Evolutionary conservation across 345 rosid species (phyloP), one percentile per base, ranked within the genome.

Genomic region (Dipteronia sinensis): DNA sequence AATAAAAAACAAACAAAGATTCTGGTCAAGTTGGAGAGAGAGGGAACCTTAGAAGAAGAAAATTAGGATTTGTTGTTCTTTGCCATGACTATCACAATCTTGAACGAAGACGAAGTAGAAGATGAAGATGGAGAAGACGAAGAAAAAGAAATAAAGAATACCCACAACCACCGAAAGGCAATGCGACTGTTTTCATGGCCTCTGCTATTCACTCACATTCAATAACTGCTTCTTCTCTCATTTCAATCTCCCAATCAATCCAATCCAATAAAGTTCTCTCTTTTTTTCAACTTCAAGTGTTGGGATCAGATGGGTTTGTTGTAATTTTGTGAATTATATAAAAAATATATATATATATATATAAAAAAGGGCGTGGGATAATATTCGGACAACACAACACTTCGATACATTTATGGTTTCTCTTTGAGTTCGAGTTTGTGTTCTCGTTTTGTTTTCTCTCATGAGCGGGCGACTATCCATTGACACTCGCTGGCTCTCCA

Each of bases 1-100:
- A 0, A 31, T 2, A 53, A 10, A 2, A 40, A 0, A 1, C 2
- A 6, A 38, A 13, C 47, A 77, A 55, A 74, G 12, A 46, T 9
- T 46, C 49, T 29, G 67, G 76, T 58, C 16, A 62, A 76, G 65
- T 74, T 58, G 53, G 63, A 72, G 44, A 81, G 17, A 76, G 4
- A 75, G 51, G 23, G 49, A 58, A 89, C 89, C 90, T 89, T 84
- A 69, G 82, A 73, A 71, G 84, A 79, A 44, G 88, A 4, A 81
- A 86, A 62, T n/a, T 68, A 79, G 56, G 82, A 78, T 25, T 72
- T 90, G 77, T 83, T 88, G 87, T 76, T 80, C 84, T 86, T 90
- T 13, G 81, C 89, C 85, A 85, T 88, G 56, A 81, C 75, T 0
- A 82, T 86, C 40, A 83, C 65, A 62, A 79, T 75, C 72, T 78